phyloP scores from a whole-genome alignment of 768 basidiomycete genomes.

The Paxillus involutus region DNA sequence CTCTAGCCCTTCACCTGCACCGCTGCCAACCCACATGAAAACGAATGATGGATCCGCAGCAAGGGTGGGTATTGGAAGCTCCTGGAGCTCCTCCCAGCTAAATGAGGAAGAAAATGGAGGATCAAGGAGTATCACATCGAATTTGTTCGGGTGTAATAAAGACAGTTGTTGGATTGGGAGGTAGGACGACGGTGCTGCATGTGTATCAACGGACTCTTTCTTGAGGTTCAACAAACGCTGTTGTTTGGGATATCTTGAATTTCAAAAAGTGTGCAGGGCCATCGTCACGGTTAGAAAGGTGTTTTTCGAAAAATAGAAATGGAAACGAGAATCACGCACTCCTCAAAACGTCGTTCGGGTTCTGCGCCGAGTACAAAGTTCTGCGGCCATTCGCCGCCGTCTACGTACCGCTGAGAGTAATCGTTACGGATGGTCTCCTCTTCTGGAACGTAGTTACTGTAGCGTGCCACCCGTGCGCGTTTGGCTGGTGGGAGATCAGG shows the following conservation, averaged over 20 bases:
- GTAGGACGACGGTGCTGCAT: conserved; percentile 74
- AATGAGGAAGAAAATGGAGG: conserved; percentile 88
- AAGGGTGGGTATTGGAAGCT: conserved; percentile 77
- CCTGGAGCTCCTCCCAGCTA: conserved; percentile 81
- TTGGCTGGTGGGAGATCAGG: conserved; percentile 67
- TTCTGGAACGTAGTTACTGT: conserved; percentile 82
- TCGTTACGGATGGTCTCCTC: conserved; percentile 98
- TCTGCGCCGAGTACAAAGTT: conserved; percentile 90
- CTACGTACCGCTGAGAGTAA: conserved; percentile 88
- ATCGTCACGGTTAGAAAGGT: not conserved
- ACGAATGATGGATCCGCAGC: conserved; percentile 92
- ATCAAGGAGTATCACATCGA: conserved; percentile 90
- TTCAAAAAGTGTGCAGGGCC: not conserved
- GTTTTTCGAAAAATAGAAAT: not conserved
- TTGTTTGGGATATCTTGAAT: conserved; percentile 87
- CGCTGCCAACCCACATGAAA: conserved; percentile 94
- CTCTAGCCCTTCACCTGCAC: conserved; percentile 88
- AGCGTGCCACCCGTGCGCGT: conserved; percentile 66
- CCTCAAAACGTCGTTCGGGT: conserved; percentile 86
- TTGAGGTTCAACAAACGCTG: conserved; percentile 83
- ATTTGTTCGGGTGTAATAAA: conserved; percentile 64
- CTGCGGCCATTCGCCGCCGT: conserved; percentile 91
- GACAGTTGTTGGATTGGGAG: conserved; percentile 60
- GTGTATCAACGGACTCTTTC: conserved; percentile 67
- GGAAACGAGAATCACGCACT: conserved; percentile 58